phyloP scores from a whole-genome alignment of 2,329 filamentous ascomycete species.

The Sporothrix luriei region DNA sequence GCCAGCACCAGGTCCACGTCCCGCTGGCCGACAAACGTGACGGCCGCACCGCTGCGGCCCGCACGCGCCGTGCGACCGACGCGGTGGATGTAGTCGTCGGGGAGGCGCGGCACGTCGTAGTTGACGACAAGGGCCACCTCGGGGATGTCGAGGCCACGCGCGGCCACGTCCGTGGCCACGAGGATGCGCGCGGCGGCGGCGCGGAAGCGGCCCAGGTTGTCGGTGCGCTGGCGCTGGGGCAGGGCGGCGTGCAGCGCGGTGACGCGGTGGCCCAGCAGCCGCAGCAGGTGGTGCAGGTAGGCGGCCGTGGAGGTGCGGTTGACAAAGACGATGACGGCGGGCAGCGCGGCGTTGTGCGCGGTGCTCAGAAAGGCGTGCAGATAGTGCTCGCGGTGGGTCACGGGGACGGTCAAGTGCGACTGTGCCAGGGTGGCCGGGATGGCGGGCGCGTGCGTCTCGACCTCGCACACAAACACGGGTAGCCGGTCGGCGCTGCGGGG shows the following conservation, averaged over 20 bases:
- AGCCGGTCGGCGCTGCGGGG: slow-evolving; percentile 68
- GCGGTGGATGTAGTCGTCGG: slow-evolving; percentile 95
- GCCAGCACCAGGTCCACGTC: slow-evolving; percentile 89
- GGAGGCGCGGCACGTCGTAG: slow-evolving; percentile 93
- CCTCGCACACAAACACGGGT: slow-evolving; percentile 85
- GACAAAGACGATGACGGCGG: slow-evolving; percentile 92
- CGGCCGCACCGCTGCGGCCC: slow-evolving; percentile 76
- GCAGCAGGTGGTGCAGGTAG: slow-evolving; percentile 83
- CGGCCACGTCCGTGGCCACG: slow-evolving; percentile 92
- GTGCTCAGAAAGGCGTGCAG: slow-evolving; percentile 87
- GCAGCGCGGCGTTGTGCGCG: slow-evolving; percentile 71
- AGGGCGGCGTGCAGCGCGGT: slow-evolving; percentile 89
- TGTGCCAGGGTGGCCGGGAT: slow-evolving; percentile 81
- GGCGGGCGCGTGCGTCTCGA: slow-evolving; percentile 73
- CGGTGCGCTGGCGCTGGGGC: slow-evolving; percentile 78
- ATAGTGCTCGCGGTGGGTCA: slow-evolving; percentile 93
- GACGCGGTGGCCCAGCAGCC: slow-evolving; percentile 83
- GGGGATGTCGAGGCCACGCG: slow-evolving; percentile 92
- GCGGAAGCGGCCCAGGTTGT: slow-evolving; percentile 89
- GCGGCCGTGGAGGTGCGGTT: slow-evolving; percentile 89
- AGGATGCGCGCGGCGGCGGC: slow-evolving; percentile 85
- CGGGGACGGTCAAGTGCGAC: slow-evolving; percentile 82
- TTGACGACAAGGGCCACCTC: slow-evolving; percentile 89
- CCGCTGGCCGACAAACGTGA: slow-evolving; percentile 88
- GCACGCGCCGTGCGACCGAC: slow-evolving; percentile 95